Conservation (phyloP, 202 grass and related monocot species). For the Carex arenaria region DNA sequence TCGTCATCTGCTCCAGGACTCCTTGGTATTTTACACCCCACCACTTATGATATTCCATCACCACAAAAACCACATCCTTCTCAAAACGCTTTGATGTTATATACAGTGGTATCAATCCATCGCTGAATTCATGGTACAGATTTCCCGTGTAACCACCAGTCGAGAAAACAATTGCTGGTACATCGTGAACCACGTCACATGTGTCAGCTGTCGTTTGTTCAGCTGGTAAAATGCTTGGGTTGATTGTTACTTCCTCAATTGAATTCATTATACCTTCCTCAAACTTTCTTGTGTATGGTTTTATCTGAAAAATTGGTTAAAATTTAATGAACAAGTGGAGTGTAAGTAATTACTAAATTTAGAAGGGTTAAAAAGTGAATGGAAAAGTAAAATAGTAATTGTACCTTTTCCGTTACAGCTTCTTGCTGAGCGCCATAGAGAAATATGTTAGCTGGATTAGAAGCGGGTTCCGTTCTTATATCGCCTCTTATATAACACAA, state of each 20-base stretch:
- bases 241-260: constrained; percentile 64
- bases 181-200: constrained; percentile 71
- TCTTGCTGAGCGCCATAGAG: constrained; percentile 46
- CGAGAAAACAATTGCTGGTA: constrained; percentile 74
- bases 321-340: not conserved
- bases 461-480: constrained; percentile 66
- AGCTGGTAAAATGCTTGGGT: constrained; percentile 3
- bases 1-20: constrained; percentile 58
- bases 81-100: constrained; percentile 61
- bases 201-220: constrained; percentile 22
- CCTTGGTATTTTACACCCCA: constrained; percentile 72
- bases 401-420: constrained; percentile 43
- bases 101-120: constrained; percentile 79
- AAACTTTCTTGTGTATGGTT: constrained; percentile 87
- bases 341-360: constrained; percentile 4
- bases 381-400: not conserved
- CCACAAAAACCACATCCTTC: constrained; percentile 70
- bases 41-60: constrained; percentile 86
- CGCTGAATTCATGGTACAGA: constrained; percentile 94
- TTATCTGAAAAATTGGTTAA: constrained; percentile 14
- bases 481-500: constrained; percentile 77
- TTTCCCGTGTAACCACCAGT: constrained; percentile 94
- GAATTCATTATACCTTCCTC: constrained; percentile 62
- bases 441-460: constrained; percentile 43
- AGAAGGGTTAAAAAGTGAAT: constrained; percentile 8